Conservation (phyloP, 2,329 filamentous ascomycete species). For the Alternaria panax region DNA sequence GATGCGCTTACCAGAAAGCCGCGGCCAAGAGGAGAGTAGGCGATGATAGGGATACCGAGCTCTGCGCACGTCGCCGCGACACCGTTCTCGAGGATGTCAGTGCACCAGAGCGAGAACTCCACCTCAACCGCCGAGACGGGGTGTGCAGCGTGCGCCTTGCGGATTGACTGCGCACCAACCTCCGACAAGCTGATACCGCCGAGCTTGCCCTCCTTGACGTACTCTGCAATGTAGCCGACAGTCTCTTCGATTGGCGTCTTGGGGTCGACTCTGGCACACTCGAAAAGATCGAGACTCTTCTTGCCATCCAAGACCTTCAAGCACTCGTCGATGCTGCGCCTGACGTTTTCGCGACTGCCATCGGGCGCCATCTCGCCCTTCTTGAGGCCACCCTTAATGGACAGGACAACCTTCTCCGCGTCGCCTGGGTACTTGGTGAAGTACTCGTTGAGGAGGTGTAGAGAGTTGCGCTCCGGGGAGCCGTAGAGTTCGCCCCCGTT, state of each 20-base stretch:
- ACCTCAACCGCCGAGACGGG: constrained; percentile 67
- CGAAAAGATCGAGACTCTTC: constrained; percentile 59
- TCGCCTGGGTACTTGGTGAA: constrained; percentile 61
- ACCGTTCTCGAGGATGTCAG: constrained; percentile 65
- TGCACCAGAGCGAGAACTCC: constrained; percentile 65
- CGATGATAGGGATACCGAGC: constrained; percentile 71
- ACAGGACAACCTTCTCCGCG: constrained; percentile 58
- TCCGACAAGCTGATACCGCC: constrained; percentile 58
- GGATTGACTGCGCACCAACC: constrained; percentile 55
- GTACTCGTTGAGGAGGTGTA: constrained; percentile 59
- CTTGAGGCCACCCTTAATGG: constrained; percentile 58
- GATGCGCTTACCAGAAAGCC: constrained; percentile 58
- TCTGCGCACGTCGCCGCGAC: constrained; percentile 66
- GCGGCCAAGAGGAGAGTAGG: constrained; percentile 73
- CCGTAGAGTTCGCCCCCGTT: constrained; percentile 61
- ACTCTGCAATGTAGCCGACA: constrained; percentile 51
- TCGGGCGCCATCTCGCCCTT: constrained; percentile 48
- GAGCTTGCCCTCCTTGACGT: constrained; percentile 53
- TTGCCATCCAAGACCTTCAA: constrained; percentile 55
- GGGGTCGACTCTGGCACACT: constrained; percentile 55
- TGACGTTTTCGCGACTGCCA: constrained; percentile 52
- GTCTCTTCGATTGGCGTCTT: constrained; percentile 56
- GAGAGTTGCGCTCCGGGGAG: constrained; percentile 54
- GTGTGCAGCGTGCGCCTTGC: constrained; percentile 60
- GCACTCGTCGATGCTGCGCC: constrained; percentile 56